Conservation (phyloP, 2,329 filamentous ascomycete genomes). For the Teratosphaeriaceae sp. region DNA sequence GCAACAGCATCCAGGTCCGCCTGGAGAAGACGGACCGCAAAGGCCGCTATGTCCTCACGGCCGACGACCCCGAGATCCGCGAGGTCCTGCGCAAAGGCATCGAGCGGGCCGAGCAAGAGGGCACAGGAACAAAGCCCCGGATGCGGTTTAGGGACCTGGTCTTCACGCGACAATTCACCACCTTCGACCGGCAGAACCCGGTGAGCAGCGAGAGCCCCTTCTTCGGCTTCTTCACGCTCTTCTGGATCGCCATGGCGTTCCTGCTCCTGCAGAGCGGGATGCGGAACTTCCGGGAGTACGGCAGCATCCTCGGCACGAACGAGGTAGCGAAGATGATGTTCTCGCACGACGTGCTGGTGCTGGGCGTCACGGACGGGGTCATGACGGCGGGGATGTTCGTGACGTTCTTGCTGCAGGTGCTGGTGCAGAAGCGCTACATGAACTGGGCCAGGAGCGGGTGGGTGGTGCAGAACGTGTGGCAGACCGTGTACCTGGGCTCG, state of each 20-base stretch:
- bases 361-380: constrained; percentile 57
- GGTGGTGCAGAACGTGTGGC: constrained; percentile 71
- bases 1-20: constrained; percentile 41
- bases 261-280: constrained; percentile 61
- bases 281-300: constrained; percentile 62
- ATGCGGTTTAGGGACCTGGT: constrained; percentile 50
- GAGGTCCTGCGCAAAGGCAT: constrained; percentile 40
- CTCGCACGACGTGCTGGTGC: constrained; percentile 44
- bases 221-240: constrained; percentile 72
- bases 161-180: constrained; percentile 64
- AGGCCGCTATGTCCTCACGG: constrained; percentile 43
- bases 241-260: constrained; percentile 65
- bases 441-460: constrained; percentile 64
- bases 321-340: constrained; percentile 68
- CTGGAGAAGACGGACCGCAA: constrained; percentile 41
- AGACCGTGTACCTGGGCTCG: constrained; percentile 55
- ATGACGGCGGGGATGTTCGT: constrained; percentile 62
- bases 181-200: constrained; percentile 69
- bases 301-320: constrained; percentile 61
- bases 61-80: constrained; percentile 44
- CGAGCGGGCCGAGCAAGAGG: constrained; percentile 34
- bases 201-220: constrained; percentile 62
- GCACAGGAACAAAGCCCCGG: constrained; percentile 29
- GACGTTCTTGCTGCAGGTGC: constrained; percentile 58
- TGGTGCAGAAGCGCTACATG: constrained; percentile 53